Evolutionary conservation across 441 rosid genomes (phyloP), one percentile per base, ranked within the genome.

Genomic region (Theobroma grandiflorum): DNA sequence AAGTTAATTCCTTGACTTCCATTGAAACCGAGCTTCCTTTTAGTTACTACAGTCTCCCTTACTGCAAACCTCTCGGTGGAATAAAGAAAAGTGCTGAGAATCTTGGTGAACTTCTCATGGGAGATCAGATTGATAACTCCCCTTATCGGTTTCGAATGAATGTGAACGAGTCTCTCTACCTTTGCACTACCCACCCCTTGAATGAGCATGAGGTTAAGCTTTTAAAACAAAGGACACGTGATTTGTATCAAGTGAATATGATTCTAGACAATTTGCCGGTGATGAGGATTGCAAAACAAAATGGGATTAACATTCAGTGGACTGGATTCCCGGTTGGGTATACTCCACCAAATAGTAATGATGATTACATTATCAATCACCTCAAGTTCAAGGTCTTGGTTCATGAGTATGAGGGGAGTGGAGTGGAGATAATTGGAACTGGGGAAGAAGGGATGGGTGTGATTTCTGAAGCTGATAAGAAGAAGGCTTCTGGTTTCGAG

Each of bases 71-170:
- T 1, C 52, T 53, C 0, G 91, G 69, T 6, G 98, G 97, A 4
- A 78, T 94, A 15, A 94, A 93, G 86, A 92, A 89, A 49, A 97
- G 99, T 72, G 98, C 98, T 0, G 97, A 92, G 92, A 96, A 96
- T 90, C 95, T 96, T 31, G 98, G 99, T 33, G 98, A 96, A 84
- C 97, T 95, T 76, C 98, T 96, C 42, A 91, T 96, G 99, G 99
- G 99, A 66, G 99, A 95, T 86, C 98, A 90, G 88, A 93, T 95
- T 40, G 98, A 93, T 82, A 95, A 91, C 86, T 95, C 99, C 2
- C 91, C 98, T 2, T 96, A 96, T 74, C 85, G 91, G 86, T 96
- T 96, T 84, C 87, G 81, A 49, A 95, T 95, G 94, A 89, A 92
- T 81, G 63, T 79, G 15, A 93, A 91, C 15, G 99, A 96, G 88